phyloP scores from a whole-genome alignment of 176 grass and related monocot species.

The Phoenix dactylifera region DNA sequence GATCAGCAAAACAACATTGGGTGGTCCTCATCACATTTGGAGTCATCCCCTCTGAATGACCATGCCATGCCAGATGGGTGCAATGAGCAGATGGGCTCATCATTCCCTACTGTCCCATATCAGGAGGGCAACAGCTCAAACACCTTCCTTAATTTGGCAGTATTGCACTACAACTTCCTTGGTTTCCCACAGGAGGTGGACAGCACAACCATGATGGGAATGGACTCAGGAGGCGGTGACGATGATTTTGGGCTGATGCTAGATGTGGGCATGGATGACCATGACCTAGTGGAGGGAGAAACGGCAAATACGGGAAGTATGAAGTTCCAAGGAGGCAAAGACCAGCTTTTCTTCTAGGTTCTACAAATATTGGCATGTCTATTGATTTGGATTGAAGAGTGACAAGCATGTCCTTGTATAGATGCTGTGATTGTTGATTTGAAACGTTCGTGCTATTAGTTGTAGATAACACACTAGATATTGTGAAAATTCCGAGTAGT shows the following conservation, averaged over 20 bases:
- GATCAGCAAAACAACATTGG: no score
- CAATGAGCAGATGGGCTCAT: not conserved
- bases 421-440: not conserved
- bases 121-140: constrained; percentile 4
- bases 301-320: not conserved
- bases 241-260: constrained; percentile 5
- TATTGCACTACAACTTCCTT: constrained; percentile 3
- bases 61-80: not conserved
- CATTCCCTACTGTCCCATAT: not conserved
- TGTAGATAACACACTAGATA: not conserved
- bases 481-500: not conserved
- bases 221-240: not conserved
- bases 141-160: constrained; percentile 6
- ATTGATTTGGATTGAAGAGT: not conserved
- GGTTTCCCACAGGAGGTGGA: constrained; percentile 8
- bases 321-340: no score
- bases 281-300: not conserved
- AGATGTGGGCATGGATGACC: not conserved
- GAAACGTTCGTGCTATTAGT: not conserved
- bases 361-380: not conserved
- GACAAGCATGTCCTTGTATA: not conserved
- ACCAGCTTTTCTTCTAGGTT: not conserved
- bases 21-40: no score
- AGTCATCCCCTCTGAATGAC: not conserved
- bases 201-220: not conserved